phyloP scores from a whole-genome alignment of 2,329 filamentous ascomycete genomes.

The Colletotrichum liriopes region DNA sequence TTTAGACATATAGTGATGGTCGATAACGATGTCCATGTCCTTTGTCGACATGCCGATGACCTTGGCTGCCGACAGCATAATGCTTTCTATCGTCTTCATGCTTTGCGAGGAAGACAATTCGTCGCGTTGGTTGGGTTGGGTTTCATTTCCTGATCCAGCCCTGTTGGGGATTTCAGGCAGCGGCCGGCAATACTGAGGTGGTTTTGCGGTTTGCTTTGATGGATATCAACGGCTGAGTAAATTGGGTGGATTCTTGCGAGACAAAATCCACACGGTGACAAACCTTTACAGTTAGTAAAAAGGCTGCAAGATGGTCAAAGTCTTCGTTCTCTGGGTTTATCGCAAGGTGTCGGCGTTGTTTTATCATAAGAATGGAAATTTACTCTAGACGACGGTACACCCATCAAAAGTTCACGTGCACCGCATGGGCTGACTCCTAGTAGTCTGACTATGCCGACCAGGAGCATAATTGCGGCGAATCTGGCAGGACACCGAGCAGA shows the following conservation, averaged over 20 bases:
- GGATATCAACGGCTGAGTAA: not conserved
- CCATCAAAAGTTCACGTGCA: not conserved
- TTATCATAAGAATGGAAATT: not conserved
- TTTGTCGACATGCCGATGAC: not conserved
- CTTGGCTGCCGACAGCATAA: not conserved
- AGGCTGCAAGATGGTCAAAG: too few relatives aligned
- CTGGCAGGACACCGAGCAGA: not conserved
- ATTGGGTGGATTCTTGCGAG: not conserved
- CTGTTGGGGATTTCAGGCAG: too few relatives aligned
- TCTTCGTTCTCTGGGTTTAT: too few relatives aligned
- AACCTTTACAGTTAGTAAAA: too few relatives aligned
- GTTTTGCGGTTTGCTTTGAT: not conserved
- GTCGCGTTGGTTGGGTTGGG: not conserved
- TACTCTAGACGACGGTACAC: too few relatives aligned
- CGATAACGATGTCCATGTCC: conserved; percentile 59
- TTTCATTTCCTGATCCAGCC: not conserved
- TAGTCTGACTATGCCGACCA: not conserved
- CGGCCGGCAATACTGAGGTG: too few relatives aligned
- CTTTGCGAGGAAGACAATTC: not conserved
- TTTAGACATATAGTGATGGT: conserved; percentile 68
- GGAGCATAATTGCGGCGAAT: not conserved
- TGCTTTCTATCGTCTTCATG: not conserved
- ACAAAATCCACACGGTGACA: too few relatives aligned
- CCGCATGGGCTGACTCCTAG: not conserved
- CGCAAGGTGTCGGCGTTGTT: not conserved